Percentiles rank a stretch among this genome's conserved stretches.
These are phyloP conservation scores for Plantago major DNA, from an alignment of 257 asterid species.

Conservation along the genomic window DNA sequence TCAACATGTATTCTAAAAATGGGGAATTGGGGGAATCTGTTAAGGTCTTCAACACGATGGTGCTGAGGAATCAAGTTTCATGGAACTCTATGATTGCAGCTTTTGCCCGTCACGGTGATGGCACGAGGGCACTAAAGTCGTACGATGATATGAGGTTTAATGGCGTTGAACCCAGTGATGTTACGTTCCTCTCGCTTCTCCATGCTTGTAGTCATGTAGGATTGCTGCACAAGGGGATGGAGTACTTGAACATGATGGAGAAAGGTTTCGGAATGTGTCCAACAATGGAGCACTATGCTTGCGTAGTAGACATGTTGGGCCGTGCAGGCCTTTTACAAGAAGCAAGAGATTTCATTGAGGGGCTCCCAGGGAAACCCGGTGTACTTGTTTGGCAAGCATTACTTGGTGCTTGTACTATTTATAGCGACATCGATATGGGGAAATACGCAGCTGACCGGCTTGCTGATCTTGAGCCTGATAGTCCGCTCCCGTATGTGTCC, in stretches of 20 bases:
- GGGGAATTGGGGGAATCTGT: slow-evolving; percentile 65
- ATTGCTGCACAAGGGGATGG: slow-evolving; percentile 58
- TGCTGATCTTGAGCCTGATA: slow-evolving; percentile 44
- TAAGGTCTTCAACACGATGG: slow-evolving; percentile 40
- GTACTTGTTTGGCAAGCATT: slow-evolving; percentile 75
- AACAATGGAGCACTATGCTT: slow-evolving; percentile 77
- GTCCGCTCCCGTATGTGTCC: slow-evolving; percentile 49
- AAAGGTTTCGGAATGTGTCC: slow-evolving; percentile 45
- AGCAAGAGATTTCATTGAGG: slow-evolving; percentile 60
- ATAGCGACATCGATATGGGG: slow-evolving; percentile 55
- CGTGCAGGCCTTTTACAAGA: slow-evolving; percentile 70
- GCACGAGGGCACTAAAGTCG: slow-evolving; percentile 41
- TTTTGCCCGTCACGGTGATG: slow-evolving; percentile 78
- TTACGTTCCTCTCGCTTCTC: slow-evolving; percentile 73
- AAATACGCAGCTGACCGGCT: slow-evolving; percentile 65
- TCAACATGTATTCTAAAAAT: slow-evolving; percentile 81
- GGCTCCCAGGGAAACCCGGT: slow-evolving; percentile 49
- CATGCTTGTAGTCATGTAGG: slow-evolving; percentile 88
- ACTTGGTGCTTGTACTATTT: slow-evolving; percentile 69
- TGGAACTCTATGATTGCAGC: slow-evolving; percentile 90
- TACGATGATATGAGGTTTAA: slow-evolving; percentile 52
- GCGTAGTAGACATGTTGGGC: slow-evolving; percentile 84
- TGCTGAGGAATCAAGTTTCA: slow-evolving; percentile 58
- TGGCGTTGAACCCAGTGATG: slow-evolving; percentile 53
- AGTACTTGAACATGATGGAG: slow-evolving; percentile 60